Evolutionary conservation across 2,329 filamentous ascomycete species (phyloP).

Genomic region (Exophiala sp.): DNA sequence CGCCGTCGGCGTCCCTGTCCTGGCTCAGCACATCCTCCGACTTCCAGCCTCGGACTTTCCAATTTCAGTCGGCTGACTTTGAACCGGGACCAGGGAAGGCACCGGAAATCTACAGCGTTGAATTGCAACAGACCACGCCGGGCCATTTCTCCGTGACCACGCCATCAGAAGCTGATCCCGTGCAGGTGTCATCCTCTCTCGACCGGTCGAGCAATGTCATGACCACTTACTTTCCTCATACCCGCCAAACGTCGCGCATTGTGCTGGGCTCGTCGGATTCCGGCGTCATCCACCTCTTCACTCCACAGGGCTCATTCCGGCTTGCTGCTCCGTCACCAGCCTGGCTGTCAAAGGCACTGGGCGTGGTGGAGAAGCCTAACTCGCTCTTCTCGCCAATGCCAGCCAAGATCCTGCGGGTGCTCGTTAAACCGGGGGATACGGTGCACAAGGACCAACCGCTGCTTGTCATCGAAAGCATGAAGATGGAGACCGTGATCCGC

Average conservation of each 20-base stretch:
- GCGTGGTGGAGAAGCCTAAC: conserved; percentile 70
- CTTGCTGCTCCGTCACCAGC: conserved; percentile 54
- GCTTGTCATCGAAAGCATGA: conserved; percentile 88
- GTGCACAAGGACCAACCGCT: conserved; percentile 83
- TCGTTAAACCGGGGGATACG: conserved; percentile 71
- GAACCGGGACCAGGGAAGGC: conserved; percentile 22
- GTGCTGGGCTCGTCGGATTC: conserved; percentile 43
- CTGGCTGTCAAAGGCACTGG: conserved; percentile 85
- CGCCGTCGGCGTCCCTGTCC: conserved; percentile 10
- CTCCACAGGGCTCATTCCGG: conserved; percentile 54
- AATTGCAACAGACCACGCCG: conserved; percentile 48
- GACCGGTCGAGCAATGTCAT: conserved; percentile 47
- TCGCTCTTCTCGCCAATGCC: conserved; percentile 93
- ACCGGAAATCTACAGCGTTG: conserved; percentile 35
- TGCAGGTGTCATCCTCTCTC: conserved; percentile 46
- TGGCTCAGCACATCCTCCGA: conserved; percentile 26
- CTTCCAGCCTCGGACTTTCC: conserved; percentile 27
- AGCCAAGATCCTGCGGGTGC: conserved; percentile 87
- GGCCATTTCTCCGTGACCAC: conserved; percentile 47
- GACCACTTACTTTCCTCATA: conserved; percentile 72
- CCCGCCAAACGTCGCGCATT: conserved; percentile 72
- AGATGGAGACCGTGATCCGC: conserved; percentile 80
- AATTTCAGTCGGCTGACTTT: conserved; percentile 25
- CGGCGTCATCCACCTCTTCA: conserved; percentile 66
- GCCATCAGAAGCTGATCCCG: conserved; percentile 33